phyloP scores from a whole-genome alignment of 2,329 filamentous ascomycete genomes.

The Diaporthe batatas region DNA sequence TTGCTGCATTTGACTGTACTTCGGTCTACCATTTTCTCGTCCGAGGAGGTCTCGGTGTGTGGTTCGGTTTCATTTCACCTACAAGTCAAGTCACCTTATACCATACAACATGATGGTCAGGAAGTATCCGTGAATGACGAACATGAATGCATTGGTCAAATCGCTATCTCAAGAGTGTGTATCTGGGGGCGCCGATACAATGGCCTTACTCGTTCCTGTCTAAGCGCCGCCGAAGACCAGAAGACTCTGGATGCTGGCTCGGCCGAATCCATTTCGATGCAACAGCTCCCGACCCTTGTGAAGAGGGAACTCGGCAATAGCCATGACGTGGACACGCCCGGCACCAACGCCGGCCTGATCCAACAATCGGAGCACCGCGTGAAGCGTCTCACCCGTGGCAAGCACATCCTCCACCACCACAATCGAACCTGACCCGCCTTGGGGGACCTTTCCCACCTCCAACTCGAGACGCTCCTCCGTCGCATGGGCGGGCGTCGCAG shows the following conservation, averaged over 20 bases:
- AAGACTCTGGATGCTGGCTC: slow-evolving; percentile 64
- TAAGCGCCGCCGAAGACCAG: slow-evolving; percentile 62
- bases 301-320: slow-evolving; percentile 69
- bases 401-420: slow-evolving; percentile 74
- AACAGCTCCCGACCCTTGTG: slow-evolving; percentile 66
- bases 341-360: slow-evolving; percentile 55
- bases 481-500: slow-evolving; percentile 47
- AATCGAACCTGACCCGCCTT: slow-evolving; percentile 53
- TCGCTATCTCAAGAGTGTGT: background rate
- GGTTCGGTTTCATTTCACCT: background rate
- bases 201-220: too few species aligned
- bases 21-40: background rate
- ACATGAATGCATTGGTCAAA: background rate
- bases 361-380: slow-evolving; percentile 64
- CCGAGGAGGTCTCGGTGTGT: background rate
- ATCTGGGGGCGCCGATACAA: background rate
- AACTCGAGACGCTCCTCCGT: slow-evolving; percentile 63
- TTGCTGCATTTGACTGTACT: background rate
- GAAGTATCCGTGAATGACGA: too few species aligned
- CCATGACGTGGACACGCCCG: slow-evolving; percentile 62
- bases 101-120: background rate
- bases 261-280: slow-evolving; percentile 62
- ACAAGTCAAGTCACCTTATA: background rate
- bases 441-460: slow-evolving; percentile 55
- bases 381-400: slow-evolving; percentile 67